Evolutionary conservation across 345 rosid genomes (phyloP).

Genomic region (Citrus unshiu): DNA sequence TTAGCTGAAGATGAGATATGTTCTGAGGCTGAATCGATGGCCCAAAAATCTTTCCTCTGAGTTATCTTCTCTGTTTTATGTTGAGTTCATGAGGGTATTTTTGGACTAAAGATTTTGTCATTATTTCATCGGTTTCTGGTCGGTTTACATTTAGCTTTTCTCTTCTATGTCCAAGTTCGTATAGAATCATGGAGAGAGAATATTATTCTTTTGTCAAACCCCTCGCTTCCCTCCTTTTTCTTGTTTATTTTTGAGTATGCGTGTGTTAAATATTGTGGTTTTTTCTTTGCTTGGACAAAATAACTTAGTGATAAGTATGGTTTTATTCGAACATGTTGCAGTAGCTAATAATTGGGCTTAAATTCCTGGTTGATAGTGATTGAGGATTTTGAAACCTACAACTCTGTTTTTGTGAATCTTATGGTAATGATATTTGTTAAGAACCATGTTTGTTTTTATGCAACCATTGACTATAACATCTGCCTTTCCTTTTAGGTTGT

Average conservation of each 20-base stretch:
- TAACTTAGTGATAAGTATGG: background rate
- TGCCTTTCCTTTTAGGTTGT: slow-evolving; percentile 51
- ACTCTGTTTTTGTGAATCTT: background rate
- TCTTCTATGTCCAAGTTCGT: background rate
- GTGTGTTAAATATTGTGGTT: background rate
- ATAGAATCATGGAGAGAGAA: too few relatives aligned
- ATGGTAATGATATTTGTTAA: background rate
- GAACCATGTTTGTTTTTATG: background rate
- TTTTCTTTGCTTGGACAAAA: background rate
- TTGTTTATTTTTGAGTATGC: too few relatives aligned
- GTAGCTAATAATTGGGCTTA: background rate
- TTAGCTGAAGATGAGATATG: too few relatives aligned
- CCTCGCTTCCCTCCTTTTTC: rapidly evolving
- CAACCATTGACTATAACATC: background rate
- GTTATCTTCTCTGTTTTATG: background rate
- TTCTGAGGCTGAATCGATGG: too few relatives aligned
- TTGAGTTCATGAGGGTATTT: background rate
- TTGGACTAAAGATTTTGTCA: background rate
- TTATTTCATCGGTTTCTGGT: background rate
- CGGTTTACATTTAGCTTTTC: background rate
- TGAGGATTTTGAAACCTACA: background rate
- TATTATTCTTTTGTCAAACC: too few relatives aligned
- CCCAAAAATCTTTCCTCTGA: too few relatives aligned
- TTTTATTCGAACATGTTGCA: background rate
- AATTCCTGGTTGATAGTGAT: background rate